Evolutionary conservation across 129 eudicot genomes (phyloP).

Genomic region (Tagetes patula): DNA sequence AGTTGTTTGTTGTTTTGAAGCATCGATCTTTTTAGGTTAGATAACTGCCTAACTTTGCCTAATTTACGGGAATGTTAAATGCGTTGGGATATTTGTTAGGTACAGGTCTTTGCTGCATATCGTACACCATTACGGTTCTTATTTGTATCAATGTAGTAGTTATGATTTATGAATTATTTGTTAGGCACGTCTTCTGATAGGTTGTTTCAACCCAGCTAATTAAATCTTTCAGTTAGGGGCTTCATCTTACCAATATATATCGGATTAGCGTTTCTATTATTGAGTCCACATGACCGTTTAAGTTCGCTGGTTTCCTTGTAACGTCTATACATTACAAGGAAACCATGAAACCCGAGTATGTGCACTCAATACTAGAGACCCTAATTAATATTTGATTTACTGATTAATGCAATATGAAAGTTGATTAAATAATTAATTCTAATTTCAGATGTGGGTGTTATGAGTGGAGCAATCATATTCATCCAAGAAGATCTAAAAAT

Average conservation of each 20-base stretch:
- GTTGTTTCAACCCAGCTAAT: neutral
- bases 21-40: constrained; percentile 22
- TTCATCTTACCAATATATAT: too few species aligned
- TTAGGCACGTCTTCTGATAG: constrained; percentile 3
- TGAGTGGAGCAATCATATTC: constrained; percentile 89
- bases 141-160: constrained; percentile 8
- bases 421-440: neutral
- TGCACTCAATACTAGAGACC: too few species aligned
- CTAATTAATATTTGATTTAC: too few species aligned
- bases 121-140: constrained; percentile 11
- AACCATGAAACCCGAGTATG: too few species aligned
- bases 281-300: too few species aligned
- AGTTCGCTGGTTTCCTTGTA: too few species aligned
- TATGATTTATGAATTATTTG: neutral
- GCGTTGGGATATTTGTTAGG: constrained; percentile 29
- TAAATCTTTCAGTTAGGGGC: too few species aligned
- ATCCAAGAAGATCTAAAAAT: constrained; percentile 73
- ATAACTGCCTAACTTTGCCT: constrained; percentile 30
- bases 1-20: constrained; percentile 21
- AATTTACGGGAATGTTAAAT: constrained; percentile 29
- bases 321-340: too few species aligned
- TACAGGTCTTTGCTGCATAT: constrained; percentile 27
- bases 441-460: constrained; percentile 80
- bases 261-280: too few species aligned
- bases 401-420: too few species aligned